These are phyloP conservation scores for Dipodascopsis tothii DNA, from an alignment of 805 yeast species.

Conservation along the genomic window DNA sequence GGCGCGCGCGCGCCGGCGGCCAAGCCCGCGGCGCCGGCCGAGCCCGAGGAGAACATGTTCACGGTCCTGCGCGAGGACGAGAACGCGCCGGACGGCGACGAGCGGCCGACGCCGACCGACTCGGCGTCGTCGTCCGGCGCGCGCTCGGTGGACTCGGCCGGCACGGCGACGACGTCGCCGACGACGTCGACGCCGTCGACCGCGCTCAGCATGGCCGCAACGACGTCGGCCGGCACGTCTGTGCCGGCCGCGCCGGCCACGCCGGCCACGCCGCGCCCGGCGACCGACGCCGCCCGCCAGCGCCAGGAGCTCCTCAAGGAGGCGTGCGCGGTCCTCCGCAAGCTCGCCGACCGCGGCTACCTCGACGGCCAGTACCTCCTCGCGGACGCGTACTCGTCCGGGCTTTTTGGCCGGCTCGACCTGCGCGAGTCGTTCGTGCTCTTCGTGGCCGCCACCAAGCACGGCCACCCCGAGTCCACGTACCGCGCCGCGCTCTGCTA, in stretches of 20 bases:
- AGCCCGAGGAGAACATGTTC: background rate
- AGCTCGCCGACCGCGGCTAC: constrained; percentile 70
- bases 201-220: background rate
- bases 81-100: background rate
- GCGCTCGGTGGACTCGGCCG: background rate
- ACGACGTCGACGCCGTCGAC: background rate
- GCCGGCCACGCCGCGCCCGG: background rate
- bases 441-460: constrained; percentile 87
- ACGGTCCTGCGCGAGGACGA: background rate
- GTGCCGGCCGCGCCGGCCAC: constrained; percentile 4
- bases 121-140: background rate
- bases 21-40: background rate
- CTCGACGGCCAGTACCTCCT: constrained; percentile 85
- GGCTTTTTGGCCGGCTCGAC: constrained; percentile 57
- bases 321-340: constrained; percentile 61
- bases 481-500: constrained; percentile 86
- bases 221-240: constrained; percentile 1
- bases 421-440: constrained; percentile 65
- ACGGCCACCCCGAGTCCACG: constrained; percentile 85
- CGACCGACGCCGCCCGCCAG: constrained; percentile 13
- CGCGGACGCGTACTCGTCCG: constrained; percentile 83
- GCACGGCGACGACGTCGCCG: background rate
- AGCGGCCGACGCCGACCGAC: background rate
- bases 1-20: background rate
- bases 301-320: constrained; percentile 59